Conservation (phyloP, 2,329 filamentous ascomycete species). For the Metarhizium guizhouense region DNA sequence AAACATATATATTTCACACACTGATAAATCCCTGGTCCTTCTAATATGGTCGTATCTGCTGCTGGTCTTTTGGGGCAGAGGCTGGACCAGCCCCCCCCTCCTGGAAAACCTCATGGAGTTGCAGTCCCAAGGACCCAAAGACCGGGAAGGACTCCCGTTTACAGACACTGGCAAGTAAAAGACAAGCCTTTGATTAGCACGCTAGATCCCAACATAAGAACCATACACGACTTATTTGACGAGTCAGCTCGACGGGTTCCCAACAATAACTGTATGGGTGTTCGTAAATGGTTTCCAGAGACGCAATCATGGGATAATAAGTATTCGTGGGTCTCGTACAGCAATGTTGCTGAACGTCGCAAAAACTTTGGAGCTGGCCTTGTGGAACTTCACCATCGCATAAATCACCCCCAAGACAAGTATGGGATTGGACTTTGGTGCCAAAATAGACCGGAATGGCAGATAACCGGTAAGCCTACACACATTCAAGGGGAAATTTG, state of each 20-base stretch:
- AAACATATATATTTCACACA: no score
- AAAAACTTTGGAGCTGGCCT: slow-evolving; percentile 80
- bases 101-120: slow-evolving; percentile 69
- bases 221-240: slow-evolving; percentile 76
- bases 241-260: slow-evolving; percentile 50
- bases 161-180: slow-evolving; percentile 72
- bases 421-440: slow-evolving; percentile 76
- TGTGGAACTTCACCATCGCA: slow-evolving; percentile 67
- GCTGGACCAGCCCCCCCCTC: slow-evolving; percentile 55
- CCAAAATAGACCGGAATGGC: slow-evolving; percentile 79
- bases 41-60: neutral
- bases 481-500: neutral
- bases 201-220: slow-evolving; percentile 60
- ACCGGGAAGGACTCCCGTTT: slow-evolving; percentile 64
- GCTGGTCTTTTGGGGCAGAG: slow-evolving; percentile 25
- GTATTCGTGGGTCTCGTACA: slow-evolving; percentile 78
- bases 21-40: neutral
- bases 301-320: slow-evolving; percentile 64
- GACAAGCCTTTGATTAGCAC: slow-evolving; percentile 63
- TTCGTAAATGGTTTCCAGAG: slow-evolving; percentile 65
- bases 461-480: slow-evolving; percentile 54
- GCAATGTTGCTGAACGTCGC: slow-evolving; percentile 66
- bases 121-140: slow-evolving; percentile 64
- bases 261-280: slow-evolving; percentile 67
- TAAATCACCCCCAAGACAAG: slow-evolving; percentile 51